Base-by-base conservation (phyloP, 1,139 yeast species). In the Saccharomyces hybrid region DNA sequence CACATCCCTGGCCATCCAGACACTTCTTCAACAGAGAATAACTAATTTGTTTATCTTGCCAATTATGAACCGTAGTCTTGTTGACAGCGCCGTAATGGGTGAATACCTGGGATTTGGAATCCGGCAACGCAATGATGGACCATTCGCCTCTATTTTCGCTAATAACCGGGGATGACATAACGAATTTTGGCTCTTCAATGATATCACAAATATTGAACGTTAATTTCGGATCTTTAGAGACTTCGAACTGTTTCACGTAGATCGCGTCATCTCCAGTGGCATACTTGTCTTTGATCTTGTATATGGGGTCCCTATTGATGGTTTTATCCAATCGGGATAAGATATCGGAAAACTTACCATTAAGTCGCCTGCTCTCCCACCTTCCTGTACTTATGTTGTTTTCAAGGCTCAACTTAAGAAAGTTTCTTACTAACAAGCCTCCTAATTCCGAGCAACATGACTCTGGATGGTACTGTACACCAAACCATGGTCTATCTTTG, bases 381-480 rank as follows among this genome's bases (percentile, higher is more conserved):
- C 71, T 59, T 7, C 58, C 55, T 12, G 50, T 49, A 50, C 71
- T 55, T 41, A 58, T 49, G 59, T 80, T 81, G 64, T 71, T 76
- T 0, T 63, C 59, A 1, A 55, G 51, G 0, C 95, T 88, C 32
- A 82, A 59, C 0, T 57, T 38, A 73, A 88, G 79, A 67, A 93
- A 93, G 65, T 86, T 87, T 24, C 63, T 60, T 2, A 91, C 68
- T 55, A 93, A 70, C 6, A 71, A 67, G 2, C 69, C 75, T 1
- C 99, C 99, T 51, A 73, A 66, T 11, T 76, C 73, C 0, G 98
- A 90, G 64, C 97, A 89, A 47, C 93, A 81, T 0, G 97, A 89
- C 66, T 95, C 99, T 0, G 99, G 99, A 65, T 95, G 99, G 65
- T 91, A 95, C 64, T 95, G 99, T 1, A 95, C 97, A 0, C 97